phyloP scores from a whole-genome alignment of 2,329 filamentous ascomycete species.

The Fusarium sp. region DNA sequence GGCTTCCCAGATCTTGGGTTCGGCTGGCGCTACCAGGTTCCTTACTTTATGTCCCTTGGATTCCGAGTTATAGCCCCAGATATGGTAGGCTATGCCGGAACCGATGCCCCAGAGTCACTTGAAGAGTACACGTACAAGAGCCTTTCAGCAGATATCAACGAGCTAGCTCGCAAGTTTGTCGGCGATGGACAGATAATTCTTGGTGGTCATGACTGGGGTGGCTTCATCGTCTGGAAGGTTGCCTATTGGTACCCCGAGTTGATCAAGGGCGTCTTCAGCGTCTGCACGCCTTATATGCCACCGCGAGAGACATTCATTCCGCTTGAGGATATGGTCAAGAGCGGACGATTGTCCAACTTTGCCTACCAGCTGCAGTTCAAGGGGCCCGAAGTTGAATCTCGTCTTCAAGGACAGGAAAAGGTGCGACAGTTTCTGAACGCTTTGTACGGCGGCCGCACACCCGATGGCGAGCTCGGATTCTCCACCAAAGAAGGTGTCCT shows the following conservation, averaged over 20 bases:
- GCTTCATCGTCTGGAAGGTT: constrained; percentile 76
- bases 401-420: constrained; percentile 64
- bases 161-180: constrained; percentile 68
- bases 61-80: constrained; percentile 85
- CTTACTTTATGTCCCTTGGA: constrained; percentile 73
- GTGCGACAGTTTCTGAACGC: constrained; percentile 76
- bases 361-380: constrained; percentile 85
- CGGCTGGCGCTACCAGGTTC: constrained; percentile 92
- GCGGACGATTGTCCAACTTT: constrained; percentile 70
- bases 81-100: constrained; percentile 85
- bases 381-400: constrained; percentile 70
- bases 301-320: constrained; percentile 63
- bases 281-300: constrained; percentile 79
- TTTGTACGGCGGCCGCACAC: constrained; percentile 72
- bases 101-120: constrained; percentile 70
- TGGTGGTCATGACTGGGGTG: constrained; percentile 95
- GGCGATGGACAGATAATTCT: constrained; percentile 71
- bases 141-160: constrained; percentile 77
- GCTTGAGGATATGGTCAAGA: constrained; percentile 67
- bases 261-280: constrained; percentile 76
- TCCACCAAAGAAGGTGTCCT: constrained; percentile 67
- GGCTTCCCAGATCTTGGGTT: constrained; percentile 86
- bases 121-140: constrained; percentile 75
- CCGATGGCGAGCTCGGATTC: constrained; percentile 66
- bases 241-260: constrained; percentile 78